Base-by-base conservation (phyloP, 2,329 filamentous ascomycete genomes). In the Fusarium guadeloupense region DNA sequence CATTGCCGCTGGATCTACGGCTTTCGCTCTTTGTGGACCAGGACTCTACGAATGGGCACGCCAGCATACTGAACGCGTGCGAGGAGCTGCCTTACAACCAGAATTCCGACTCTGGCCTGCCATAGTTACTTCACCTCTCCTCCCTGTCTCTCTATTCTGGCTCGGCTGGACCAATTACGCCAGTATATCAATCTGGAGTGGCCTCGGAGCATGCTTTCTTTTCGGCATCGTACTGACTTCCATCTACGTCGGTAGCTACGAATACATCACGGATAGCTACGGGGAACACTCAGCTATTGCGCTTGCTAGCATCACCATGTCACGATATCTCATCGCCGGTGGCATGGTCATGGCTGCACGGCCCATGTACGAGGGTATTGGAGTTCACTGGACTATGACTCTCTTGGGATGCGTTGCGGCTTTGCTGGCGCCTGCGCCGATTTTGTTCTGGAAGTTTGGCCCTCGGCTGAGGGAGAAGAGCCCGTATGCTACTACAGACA, bases 181-280 rank as follows among this genome's bases (percentile, higher is more conserved):
- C 0, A 69, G 47, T 5, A 78, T 85, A 20, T 80, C 78, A 3
- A 70, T 69, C 16, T 85, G 82, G 82, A 80, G 77, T 16, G 79
- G 80, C 0, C 75, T 86, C 4, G 70, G 72, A 3, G 82, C 82
- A 1, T 81, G 76, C n/a, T 76, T 80, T 1, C 60, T 84, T 1
- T 84, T 86, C 64, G 83, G 83, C 6, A 79, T 79, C 58, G 81
- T 80, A 2, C 76, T 80, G 25, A 76, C 81, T 9, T 77, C 76
- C 40, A 74, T 84, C 10, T 84, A 83, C 69, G 80, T 83, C 56
- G 77, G 75, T 46, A 78, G 74, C 34, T 84, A 84, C 50, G 79
- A 83, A 74, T 87, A 87, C 66, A 81, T 87, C 46, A 85, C 86
- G 53, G 83, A 86, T 62, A 77, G 76, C 9, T 87, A 86, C 62